Evolutionary conservation across 208 protist genomes (phyloP), one percentile per base, ranked within the genome.

Genomic region (Trypanosoma platydactyli): DNA sequence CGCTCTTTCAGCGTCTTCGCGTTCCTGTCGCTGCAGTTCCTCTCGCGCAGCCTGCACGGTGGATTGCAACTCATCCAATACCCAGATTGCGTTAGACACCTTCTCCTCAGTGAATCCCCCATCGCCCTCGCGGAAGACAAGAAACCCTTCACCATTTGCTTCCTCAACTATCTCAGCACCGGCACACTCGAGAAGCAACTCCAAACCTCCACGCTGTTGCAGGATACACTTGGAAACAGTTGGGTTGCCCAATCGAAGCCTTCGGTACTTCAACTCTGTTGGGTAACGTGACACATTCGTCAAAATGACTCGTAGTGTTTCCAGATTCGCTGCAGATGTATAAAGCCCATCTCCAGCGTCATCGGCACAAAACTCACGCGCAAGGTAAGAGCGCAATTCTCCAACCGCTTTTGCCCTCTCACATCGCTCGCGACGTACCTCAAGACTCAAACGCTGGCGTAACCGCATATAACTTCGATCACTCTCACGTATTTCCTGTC

Each of bases 291-390:
- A 25, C 22, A 51, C 33, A 38, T 71, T 71, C 20, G 45, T 49
- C 20, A 83, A 24, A 22, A 76, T 42, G n/a, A 48, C 38, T 35
- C 18, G 49, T 9, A 84, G 46, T 35, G 30, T 69, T 6, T 65
- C 53, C 1, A 77, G 40, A 48, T 73, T 72, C n/a, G 25, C 48
- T 3, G 24, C 15, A 2, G 75, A 61, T 1, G 76, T 75, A 57
- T 66, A 73, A 45, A 92, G 82, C 6, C 77, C 80, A 54, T 92
- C 86, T 30, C 86, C 86, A 2, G 78, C 82, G 33, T 88, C 82
- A 58, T 92, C 86, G 3, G 64, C 41, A 13, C 70, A 81, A 68
- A 85, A 88, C 29, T 76, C 77, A 49, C 73, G 65, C 29, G 64
- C 60, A 40, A 87, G 55, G 51, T 77, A 81, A 3, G 53, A 29